Percentiles rank a stretch among this genome's conserved stretches.
phyloP scores from a whole-genome alignment of 495 filamentous ascomycete species.

The Gamarada debralockiae region DNA sequence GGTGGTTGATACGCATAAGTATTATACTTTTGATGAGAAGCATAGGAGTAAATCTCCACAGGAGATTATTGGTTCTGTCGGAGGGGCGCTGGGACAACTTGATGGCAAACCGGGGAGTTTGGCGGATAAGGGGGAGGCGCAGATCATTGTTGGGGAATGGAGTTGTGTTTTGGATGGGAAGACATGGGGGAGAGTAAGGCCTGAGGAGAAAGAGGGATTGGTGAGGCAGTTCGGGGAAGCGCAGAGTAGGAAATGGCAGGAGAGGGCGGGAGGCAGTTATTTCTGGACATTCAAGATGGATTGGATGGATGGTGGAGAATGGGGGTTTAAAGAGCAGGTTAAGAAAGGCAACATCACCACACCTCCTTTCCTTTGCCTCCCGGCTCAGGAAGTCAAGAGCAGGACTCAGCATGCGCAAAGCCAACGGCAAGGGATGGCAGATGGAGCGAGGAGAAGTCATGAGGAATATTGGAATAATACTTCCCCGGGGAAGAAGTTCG shows the following conservation, averaged over 20 bases:
- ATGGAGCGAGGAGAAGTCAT: constrained; percentile 31
- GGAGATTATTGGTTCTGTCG: constrained; percentile 39
- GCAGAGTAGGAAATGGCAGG: constrained; percentile 39
- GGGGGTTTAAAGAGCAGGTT: constrained; percentile 47
- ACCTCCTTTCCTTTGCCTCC: constrained; percentile 31
- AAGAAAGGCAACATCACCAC: constrained; percentile 34
- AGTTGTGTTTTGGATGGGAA: constrained; percentile 44
- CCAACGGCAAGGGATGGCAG: constrained; percentile 27
- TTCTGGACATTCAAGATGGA: constrained; percentile 56
- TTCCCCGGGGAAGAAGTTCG: constrained; percentile 34
- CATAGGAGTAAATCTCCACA: constrained; percentile 42
- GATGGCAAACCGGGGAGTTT: constrained; percentile 39
- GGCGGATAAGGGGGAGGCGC: constrained; percentile 37
- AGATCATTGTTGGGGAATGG: constrained; percentile 51
- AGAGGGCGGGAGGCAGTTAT: constrained; percentile 39
- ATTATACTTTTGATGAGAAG: constrained; percentile 46
- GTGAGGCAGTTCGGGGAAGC: constrained; percentile 41
- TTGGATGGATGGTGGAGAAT: constrained; percentile 51
- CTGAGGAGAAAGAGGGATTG: constrained; percentile 28
- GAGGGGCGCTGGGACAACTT: constrained; percentile 32
- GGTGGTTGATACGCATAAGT: constrained; percentile 52
- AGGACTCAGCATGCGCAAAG: constrained; percentile 28
- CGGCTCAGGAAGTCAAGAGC: constrained; percentile 26
- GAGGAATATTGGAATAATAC: constrained; percentile 40
- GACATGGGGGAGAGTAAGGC: constrained; percentile 35